Conservation (phyloP, 495 filamentous ascomycete species). For the Neurospora sublineolata region DNA sequence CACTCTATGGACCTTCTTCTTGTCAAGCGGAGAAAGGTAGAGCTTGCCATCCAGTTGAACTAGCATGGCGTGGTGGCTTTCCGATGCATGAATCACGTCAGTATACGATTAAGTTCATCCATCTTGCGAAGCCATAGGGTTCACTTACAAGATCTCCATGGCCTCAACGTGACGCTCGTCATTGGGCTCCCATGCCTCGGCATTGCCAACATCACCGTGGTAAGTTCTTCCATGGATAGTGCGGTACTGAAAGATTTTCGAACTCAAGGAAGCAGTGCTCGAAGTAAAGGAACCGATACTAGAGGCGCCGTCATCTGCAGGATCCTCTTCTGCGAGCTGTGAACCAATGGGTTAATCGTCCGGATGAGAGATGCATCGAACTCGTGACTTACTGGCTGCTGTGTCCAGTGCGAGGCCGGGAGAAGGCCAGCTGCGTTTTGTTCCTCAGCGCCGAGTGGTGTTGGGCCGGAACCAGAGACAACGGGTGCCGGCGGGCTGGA, state of each 20-base stretch:
- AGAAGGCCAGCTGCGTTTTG: background rate
- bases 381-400: background rate
- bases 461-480: background rate
- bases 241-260: background rate
- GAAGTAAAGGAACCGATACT: background rate
- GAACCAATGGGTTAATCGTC: background rate
- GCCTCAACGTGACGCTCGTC: slow-evolving; percentile 14
- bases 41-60: slow-evolving; percentile 40
- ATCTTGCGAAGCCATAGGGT: background rate
- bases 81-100: background rate
- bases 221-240: slow-evolving; percentile 13
- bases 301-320: background rate
- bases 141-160: slow-evolving; percentile 11
- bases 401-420: background rate
- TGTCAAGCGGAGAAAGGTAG: slow-evolving; percentile 40
- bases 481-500: background rate
- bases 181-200: slow-evolving; percentile 12
- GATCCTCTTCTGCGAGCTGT: background rate
- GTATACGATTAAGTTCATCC: background rate
- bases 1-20: slow-evolving; percentile 24
- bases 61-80: slow-evolving; percentile 19
- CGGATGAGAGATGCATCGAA: background rate
- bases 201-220: slow-evolving; percentile 12
- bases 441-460: background rate
- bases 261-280: background rate